Conservation (phyloP, 768 basidiomycete species). For the Suillus clintonianus region DNA sequence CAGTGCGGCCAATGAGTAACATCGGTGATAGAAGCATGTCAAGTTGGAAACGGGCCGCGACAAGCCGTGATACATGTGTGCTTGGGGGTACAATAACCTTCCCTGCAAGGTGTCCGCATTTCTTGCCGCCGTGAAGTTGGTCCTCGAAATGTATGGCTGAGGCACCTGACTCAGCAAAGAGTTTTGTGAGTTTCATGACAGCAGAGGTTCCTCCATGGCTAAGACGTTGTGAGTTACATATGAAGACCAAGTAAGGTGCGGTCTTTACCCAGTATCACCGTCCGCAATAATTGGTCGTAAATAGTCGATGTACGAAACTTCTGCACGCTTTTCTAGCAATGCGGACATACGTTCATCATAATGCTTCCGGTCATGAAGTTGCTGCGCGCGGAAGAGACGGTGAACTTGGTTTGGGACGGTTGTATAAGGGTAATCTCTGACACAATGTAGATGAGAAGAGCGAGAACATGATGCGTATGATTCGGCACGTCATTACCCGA, state of each 20-base stretch:
- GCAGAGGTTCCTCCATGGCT: slow-evolving; percentile 93
- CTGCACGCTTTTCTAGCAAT: slow-evolving; percentile 61
- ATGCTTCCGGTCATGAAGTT: slow-evolving; percentile 90
- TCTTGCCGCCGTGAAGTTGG: slow-evolving; percentile 93
- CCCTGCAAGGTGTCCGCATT: slow-evolving; percentile 90
- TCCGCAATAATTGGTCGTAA: slow-evolving; percentile 93
- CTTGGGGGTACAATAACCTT: slow-evolving; percentile 92
- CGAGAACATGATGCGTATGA: neutral
- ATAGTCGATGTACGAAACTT: slow-evolving; percentile 83
- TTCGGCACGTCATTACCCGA: slow-evolving; percentile 53
- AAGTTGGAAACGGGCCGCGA: slow-evolving; percentile 86
- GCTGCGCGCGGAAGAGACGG: slow-evolving; percentile 87
- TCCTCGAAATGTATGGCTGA: slow-evolving; percentile 93
- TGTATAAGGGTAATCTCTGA: slow-evolving; percentile 91
- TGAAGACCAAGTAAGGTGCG: neutral
- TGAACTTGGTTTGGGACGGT: slow-evolving; percentile 97
- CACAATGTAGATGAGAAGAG: slow-evolving; percentile 6
- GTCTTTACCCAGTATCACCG: slow-evolving; percentile 84
- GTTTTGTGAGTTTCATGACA: slow-evolving; percentile 91
- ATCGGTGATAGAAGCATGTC: slow-evolving; percentile 88
- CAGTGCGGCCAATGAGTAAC: slow-evolving; percentile 89
- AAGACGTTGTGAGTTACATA: slow-evolving; percentile 4
- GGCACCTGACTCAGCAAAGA: slow-evolving; percentile 94
- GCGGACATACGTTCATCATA: slow-evolving; percentile 81
- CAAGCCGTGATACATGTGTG: slow-evolving; percentile 81